Evolutionary conservation across 139 green algal genomes (phyloP), one percentile per base, ranked within the genome.

Genomic region (Micractinium conductrix): DNA sequence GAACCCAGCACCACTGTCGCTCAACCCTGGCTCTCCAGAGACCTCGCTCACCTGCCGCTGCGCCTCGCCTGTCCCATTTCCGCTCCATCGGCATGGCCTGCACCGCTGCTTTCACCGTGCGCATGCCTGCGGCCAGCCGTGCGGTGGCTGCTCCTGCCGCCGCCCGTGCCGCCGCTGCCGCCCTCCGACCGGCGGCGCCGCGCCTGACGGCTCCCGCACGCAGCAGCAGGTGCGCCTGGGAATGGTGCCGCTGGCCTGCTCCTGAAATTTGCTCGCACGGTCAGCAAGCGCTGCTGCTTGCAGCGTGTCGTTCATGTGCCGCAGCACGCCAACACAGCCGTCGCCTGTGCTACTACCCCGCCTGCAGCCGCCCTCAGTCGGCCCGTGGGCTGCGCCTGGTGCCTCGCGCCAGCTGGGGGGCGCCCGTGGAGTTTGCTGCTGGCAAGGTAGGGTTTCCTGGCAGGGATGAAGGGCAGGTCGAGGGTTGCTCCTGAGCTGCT

Each of bases 351-450:
- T n/a, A n/a, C n/a, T n/a, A n/a, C n/a, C n/a, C n/a, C n/a, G n/a
- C n/a, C n/a, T n/a, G n/a, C n/a, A n/a, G n/a, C n/a, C n/a, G n/a
- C n/a, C n/a, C n/a, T n/a, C n/a, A n/a, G n/a, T n/a, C n/a, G n/a
- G n/a, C n/a, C n/a, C n/a, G n/a, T n/a, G n/a, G 35, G 53, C 43
- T 26, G 44, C 43, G 33, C 60, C 82, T 87, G 17, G 22, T 84
- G 10, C 85, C 92, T 43, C 50, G 65, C 2, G 92, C 93, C 22
- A 85, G 75, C 70, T 96, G 93, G 93, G 93, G 93, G 9, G 93
- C 84, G 0, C 90, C 92, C 0, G 90, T 96, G 7, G 89, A 94
- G 65, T 96, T 96, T 87, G 87, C 53, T 24, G 60, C 62, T 26
- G 91, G 86, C 38, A 92, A 73, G 68, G 53, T 76, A n/a, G n/a